Evolutionary conservation across 2,329 filamentous ascomycete species (phyloP).

Genomic region (Hypoxylon rubiginosum): DNA sequence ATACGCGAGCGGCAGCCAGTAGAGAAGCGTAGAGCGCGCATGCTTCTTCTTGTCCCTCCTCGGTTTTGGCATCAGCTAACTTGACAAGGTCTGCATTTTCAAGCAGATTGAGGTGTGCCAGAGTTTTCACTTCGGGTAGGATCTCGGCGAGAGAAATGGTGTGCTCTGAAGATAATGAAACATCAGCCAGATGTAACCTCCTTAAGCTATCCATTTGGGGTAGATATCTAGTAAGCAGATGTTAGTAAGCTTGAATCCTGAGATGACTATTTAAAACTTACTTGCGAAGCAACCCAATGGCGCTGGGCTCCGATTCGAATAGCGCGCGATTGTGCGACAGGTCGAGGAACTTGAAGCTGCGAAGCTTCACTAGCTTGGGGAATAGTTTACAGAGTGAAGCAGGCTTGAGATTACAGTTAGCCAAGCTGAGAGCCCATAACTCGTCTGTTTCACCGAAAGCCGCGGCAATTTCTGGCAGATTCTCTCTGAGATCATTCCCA

Average conservation of each 20-base stretch:
- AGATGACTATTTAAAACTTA: constrained; percentile 56
- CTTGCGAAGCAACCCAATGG: constrained; percentile 80
- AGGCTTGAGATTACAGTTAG: constrained; percentile 84
- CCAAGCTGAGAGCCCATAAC: constrained; percentile 86
- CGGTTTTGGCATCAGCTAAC: constrained; percentile 81
- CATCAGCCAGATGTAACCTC: constrained; percentile 87
- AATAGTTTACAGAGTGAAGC: constrained; percentile 80
- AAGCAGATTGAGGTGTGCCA: constrained; percentile 89
- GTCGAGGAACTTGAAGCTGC: constrained; percentile 88
- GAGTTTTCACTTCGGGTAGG: constrained; percentile 81
- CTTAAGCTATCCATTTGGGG: constrained; percentile 84
- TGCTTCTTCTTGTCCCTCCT: constrained; percentile 89
- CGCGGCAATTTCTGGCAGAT: constrained; percentile 66
- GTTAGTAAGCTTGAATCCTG: constrained; percentile 25
- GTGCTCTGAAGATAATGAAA: constrained; percentile 86
- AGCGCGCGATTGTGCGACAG: constrained; percentile 89
- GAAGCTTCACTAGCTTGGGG: constrained; percentile 77
- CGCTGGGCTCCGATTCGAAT: constrained; percentile 80
- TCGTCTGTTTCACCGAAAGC: constrained; percentile 67
- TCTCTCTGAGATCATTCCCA: constrained; percentile 78
- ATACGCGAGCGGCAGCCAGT: constrained; percentile 87
- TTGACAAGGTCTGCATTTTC: constrained; percentile 81
- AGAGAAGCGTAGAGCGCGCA: constrained; percentile 94
- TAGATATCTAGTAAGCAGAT: constrained; percentile 71
- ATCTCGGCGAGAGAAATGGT: constrained; percentile 92